phyloP scores from a whole-genome alignment of 1,284 basidiomycete species.

The Pholiota adiposa region DNA sequence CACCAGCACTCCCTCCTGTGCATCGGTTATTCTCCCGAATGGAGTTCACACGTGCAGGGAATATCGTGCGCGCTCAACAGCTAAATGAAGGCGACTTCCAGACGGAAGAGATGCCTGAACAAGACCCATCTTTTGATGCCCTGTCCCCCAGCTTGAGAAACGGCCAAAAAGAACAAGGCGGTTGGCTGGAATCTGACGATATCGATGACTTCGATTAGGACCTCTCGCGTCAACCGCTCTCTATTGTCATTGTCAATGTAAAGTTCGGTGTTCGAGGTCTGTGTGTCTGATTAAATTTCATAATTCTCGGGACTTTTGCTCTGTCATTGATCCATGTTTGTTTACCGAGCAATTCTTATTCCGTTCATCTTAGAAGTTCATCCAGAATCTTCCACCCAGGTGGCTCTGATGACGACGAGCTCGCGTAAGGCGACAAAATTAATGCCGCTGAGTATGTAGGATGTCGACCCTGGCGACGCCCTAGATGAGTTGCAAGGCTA shows the following conservation, averaged over 20 bases:
- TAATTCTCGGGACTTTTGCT: not conserved
- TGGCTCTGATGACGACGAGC: slow-evolving; percentile 15
- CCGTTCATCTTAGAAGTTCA: too few species aligned
- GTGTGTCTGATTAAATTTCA: slow-evolving; percentile 16
- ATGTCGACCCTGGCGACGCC: slow-evolving; percentile 20
- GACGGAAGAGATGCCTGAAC: slow-evolving; percentile 32
- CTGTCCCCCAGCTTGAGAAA: slow-evolving; percentile 15
- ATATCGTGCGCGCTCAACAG: slow-evolving; percentile 34
- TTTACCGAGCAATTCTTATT: not conserved
- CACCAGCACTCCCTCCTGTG: slow-evolving; percentile 40
- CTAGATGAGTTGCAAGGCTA: slow-evolving; percentile 17
- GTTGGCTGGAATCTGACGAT: slow-evolving; percentile 71
- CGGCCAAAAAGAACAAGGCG: slow-evolving; percentile 36
- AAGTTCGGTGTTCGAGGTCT: slow-evolving; percentile 17
- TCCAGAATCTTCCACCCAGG: slow-evolving; percentile 7
- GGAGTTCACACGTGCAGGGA: slow-evolving; percentile 42
- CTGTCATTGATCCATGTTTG: not conserved
- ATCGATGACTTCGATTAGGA: slow-evolving; percentile 57
- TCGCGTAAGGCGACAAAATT: slow-evolving; percentile 13
- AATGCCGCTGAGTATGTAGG: slow-evolving; percentile 10
- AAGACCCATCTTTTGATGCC: slow-evolving; percentile 8
- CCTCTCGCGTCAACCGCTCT: too few species aligned
- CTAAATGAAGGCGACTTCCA: slow-evolving; percentile 43
- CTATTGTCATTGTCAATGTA: too few species aligned
- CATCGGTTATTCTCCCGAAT: slow-evolving; percentile 62